Conservation (phyloP, 2,329 filamentous ascomycete species). For the Waltergamsia citrina region DNA sequence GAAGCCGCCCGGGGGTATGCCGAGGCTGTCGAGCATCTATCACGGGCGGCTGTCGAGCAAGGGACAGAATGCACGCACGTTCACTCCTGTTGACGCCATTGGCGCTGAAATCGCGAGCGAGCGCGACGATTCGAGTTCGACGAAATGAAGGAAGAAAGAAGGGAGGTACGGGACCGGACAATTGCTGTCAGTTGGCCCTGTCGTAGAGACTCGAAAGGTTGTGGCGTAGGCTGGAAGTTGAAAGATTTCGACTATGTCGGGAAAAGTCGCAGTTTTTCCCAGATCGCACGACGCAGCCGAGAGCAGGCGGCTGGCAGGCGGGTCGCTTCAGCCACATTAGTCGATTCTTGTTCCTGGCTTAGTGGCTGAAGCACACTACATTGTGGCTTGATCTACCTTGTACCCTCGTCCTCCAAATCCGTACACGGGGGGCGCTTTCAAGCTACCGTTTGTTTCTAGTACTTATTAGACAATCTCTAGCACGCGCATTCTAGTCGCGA, state of each 20-base stretch:
- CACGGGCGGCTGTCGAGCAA: not conserved
- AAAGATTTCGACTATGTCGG: constrained; percentile 30
- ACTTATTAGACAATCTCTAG: too few relatives aligned
- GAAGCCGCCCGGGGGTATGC: not conserved
- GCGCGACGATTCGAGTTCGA: constrained; percentile 16
- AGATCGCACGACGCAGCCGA: too few relatives aligned
- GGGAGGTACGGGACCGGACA: constrained; percentile 18
- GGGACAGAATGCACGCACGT: constrained; percentile 39
- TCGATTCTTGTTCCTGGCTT: too few relatives aligned
- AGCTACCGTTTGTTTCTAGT: too few relatives aligned
- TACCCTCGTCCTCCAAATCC: too few relatives aligned
- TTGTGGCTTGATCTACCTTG: too few relatives aligned
- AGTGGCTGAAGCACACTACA: too few relatives aligned
- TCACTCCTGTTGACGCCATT: constrained; percentile 63
- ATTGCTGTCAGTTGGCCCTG: constrained; percentile 35
- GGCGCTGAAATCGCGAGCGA: constrained; percentile 30
- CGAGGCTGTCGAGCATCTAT: not conserved
- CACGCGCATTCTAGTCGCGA: too few relatives aligned
- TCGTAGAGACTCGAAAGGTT: constrained; percentile 25
- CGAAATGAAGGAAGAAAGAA: constrained; percentile 11
- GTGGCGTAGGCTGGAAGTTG: constrained; percentile 17
- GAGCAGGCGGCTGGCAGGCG: too few relatives aligned
- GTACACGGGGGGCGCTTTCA: too few relatives aligned
- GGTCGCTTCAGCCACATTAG: too few relatives aligned
- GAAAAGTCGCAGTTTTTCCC: constrained; percentile 39